Evolutionary conservation across 2,329 filamentous ascomycete genomes (phyloP).

Genomic region (Hypocrella siamensis): DNA sequence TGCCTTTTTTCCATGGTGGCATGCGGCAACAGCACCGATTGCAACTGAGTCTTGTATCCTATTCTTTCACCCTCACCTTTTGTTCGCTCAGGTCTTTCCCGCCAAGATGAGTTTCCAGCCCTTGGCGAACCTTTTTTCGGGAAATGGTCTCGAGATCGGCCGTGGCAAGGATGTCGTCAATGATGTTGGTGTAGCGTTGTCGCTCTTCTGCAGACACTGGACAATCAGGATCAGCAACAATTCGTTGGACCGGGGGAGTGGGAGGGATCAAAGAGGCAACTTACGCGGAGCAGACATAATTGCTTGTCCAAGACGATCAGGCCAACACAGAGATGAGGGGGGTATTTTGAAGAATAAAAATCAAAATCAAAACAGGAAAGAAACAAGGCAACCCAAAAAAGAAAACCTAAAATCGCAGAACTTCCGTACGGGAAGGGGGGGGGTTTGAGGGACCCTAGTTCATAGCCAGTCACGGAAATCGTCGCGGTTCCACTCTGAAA

Average conservation of each 20-base stretch:
- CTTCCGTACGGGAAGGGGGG: no score
- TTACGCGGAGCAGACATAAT: constrained; percentile 11
- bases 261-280: constrained; percentile 1
- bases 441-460: no score
- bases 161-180: constrained; percentile 41
- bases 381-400: no score
- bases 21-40: no score
- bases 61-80: constrained; percentile 26
- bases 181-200: constrained; percentile 38
- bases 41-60: background rate
- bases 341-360: no score
- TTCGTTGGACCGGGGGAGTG: no score
- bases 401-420: no score
- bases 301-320: background rate
- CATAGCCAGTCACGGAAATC: no score
- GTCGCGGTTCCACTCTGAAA: no score
- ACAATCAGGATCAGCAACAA: background rate
- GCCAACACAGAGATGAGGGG: background rate
- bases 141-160: constrained; percentile 48
- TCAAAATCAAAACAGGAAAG: no score
- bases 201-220: constrained; percentile 35
- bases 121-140: constrained; percentile 44
- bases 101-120: constrained; percentile 36
- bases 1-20: background rate
- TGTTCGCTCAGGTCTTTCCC: constrained; percentile 42